Evolutionary conservation across 768 basidiomycete species (phyloP), one percentile per base, ranked within the genome.

Genomic region (Hericium erinaceus): DNA sequence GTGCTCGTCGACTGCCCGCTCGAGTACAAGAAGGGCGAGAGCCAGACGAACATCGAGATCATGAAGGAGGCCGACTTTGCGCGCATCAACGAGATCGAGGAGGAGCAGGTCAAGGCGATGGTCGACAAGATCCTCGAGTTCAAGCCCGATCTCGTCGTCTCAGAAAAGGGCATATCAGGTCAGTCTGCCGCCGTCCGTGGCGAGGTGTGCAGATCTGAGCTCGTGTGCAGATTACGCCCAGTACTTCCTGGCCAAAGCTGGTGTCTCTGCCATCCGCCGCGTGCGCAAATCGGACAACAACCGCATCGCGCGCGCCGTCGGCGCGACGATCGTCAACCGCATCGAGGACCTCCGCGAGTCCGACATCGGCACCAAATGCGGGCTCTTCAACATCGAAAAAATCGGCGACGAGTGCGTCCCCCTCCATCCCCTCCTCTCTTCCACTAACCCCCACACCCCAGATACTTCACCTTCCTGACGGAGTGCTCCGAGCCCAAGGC

Each of bases 221-320:
- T 16, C 39, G 11, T 13, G 41, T 41, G 5, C 59, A 94, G 95
- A 99, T 66, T 84, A 92, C 52, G 95, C 97, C 0, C 97, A 98
- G 65, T 88, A 95, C 64, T 81, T 93, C 67, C 81, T 98, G 58
- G 81, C 83, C 65, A 90, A 90, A 66, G 80, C 89, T 62, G 88
- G 92, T 66, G 83, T 98, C 58, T 89, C 93, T n/a, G 90, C 92
- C 33, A 80, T 98, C 60, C 89, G 97, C 44, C 88, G 97, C n/a
- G 94, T 98, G 10, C 87, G 97, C 68, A 99, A 98, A 72, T 94
- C 93, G 3, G 97, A 99, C 72, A 98, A 98, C 77, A 99, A 98
- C 73, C 90, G 97, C 48, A 91, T 98, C 62, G 97, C 97, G 0
- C 86, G 97, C 24, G 95, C 94, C 0, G 86, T 91, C 40, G 94